Base-by-base conservation (phyloP, 208 protist genomes). In the Trypanosoma cruzi region DNA sequence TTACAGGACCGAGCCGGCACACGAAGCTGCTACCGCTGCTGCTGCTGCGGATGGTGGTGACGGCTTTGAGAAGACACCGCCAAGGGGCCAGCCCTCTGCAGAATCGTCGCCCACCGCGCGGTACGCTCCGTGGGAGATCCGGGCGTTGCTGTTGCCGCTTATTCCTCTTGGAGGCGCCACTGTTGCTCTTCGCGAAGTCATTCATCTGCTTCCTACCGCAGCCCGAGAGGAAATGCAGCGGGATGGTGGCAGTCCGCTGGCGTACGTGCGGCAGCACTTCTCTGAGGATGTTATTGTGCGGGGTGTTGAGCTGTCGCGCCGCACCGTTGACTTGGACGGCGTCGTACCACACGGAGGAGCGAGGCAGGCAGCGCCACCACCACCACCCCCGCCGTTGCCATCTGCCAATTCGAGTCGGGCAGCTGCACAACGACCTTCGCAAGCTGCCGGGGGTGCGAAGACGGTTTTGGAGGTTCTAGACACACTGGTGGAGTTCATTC, bases 401-500 rank as follows among this genome's bases (percentile, higher is more conserved):
- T 48, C 70, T n/a, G 32, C 54, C 36, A 24, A 36, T 55, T 36
- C 36, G 10, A 36, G 7, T 64, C 68, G 44, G 18, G 31, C 58
- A 2, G 49, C 2, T 16, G 20, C 31, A 48, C 26, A 32, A 16
- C 64, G 31, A 14, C 44, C n/a, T 2, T 37, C 60, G n/a, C 4
- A 48, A 18, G 46, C 29, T 20, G 28, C 42, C 16, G 64, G 55
- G 37, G 63, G 49, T 40, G 73, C 77, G 34, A 77, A 69, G n/a
- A 81, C 63, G 32, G 54, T 62, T 7, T 71, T 85, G 36, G 82
- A 91, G 44, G 44, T 92, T 6, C 55, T 96, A 42, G 85, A 92
- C 22, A 74, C 57, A 6, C 64, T 96, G 13, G 82, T 91, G 31
- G 77, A 78, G 28, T 96, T 82, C 64, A 85, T 96, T 46, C 91